Evolutionary conservation across 108 stramenopile genomes (phyloP).

Genomic region (Stephanodiscus triporus): DNA sequence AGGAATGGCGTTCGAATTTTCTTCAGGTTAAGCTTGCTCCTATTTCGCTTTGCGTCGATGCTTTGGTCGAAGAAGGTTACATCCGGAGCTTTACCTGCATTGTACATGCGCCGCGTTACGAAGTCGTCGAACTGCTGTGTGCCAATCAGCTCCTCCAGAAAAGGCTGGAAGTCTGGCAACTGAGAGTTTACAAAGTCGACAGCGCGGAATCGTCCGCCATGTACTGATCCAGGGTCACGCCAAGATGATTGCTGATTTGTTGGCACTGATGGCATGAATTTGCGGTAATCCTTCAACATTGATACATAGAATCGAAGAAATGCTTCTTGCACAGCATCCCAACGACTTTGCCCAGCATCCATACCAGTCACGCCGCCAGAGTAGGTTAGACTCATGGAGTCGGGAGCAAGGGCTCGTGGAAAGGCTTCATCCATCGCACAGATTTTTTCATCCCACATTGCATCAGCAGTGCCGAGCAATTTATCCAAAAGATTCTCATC

Average conservation of each 20-base stretch:
- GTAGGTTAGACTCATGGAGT: conserved; percentile 49
- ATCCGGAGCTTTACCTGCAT: conserved; percentile 74
- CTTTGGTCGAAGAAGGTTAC: conserved; percentile 90
- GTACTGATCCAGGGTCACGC: conserved; percentile 30
- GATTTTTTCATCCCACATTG: conserved; percentile 78
- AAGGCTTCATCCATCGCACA: conserved; percentile 77
- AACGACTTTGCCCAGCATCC: conserved; percentile 60
- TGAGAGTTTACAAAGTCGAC: conserved; percentile 69
- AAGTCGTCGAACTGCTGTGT: conserved; percentile 93
- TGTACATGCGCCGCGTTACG: conserved; percentile 83
- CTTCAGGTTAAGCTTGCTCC: conserved; percentile 69
- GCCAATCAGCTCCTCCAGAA: conserved; percentile 65
- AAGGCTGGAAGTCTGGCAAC: conserved; percentile 68
- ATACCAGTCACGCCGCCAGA: conserved; percentile 35
- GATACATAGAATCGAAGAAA: conserved; percentile 89
- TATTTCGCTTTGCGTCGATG: conserved; percentile 83
- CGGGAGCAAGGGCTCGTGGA: conserved; percentile 75
- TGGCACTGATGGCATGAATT: conserved; percentile 54
- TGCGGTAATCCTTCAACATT: conserved; percentile 82
- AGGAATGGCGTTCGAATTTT: conserved; percentile 80
- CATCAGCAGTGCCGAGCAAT: conserved; percentile 44
- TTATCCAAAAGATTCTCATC: conserved; percentile 33
- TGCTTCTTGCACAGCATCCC: conserved; percentile 91
- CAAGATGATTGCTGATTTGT: conserved; percentile 37
- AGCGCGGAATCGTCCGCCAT: conserved; percentile 41